Percentiles rank a stretch among this genome's conserved stretches.
These are phyloP conservation scores for Rhazya stricta DNA, from an alignment of 257 asterid genomes.

Conservation along the genomic window DNA sequence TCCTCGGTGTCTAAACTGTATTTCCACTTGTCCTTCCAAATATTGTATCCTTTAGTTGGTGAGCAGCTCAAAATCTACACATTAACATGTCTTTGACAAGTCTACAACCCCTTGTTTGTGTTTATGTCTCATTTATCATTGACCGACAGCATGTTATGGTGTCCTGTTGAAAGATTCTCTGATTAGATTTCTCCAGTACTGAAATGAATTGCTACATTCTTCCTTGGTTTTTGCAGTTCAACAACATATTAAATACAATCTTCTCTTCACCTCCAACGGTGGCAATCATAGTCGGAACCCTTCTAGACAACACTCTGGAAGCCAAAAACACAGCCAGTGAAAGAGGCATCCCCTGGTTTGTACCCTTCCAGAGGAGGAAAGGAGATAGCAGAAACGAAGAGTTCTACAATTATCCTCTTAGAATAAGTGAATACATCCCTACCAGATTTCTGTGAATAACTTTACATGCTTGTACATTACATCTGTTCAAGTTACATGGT, in stretches of 20 bases:
- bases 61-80: not conserved
- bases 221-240: slow-evolving; percentile 55
- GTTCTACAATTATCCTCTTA: slow-evolving; percentile 77
- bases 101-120: not conserved
- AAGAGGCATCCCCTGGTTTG: slow-evolving; percentile 83
- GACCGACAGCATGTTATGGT: not conserved
- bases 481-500: not conserved
- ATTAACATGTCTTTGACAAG: not conserved
- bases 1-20: not conserved
- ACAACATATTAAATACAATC: slow-evolving; percentile 71
- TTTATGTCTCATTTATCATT: not conserved
- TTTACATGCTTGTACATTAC: slow-evolving; percentile 29
- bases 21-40: not conserved
- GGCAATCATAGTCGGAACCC: slow-evolving; percentile 58
- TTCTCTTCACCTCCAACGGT: slow-evolving; percentile 88
- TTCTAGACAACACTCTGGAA: slow-evolving; percentile 81
- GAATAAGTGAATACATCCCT: slow-evolving; percentile 67
- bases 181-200: not conserved
- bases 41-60: not conserved
- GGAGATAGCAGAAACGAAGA: slow-evolving; percentile 91
- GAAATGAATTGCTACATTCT: not conserved
- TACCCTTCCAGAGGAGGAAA: slow-evolving; percentile 62
- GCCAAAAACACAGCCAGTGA: slow-evolving; percentile 50
- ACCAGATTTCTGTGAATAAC: slow-evolving; percentile 56
- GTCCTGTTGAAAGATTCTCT: not conserved